Evolutionary conservation across 2,329 filamentous ascomycete genomes (phyloP), one percentile per base, ranked within the genome.

Genomic region (Fusarium hostae): DNA sequence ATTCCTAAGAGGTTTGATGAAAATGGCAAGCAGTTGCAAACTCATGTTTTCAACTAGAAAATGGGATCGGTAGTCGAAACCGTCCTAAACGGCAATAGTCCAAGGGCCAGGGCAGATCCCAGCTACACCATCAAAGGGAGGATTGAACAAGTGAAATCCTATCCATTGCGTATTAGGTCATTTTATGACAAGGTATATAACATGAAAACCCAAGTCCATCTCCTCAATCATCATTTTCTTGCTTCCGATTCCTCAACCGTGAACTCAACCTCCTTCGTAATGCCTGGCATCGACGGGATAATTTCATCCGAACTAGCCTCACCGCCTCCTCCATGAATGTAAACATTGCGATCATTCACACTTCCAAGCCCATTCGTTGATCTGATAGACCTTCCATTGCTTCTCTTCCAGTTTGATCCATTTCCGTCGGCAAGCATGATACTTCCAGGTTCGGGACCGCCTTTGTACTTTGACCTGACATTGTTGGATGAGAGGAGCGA

Each of bases 1-100:
- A 71, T 81, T 9, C 76, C 75, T 3, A 74, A 69, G 62, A 61
- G 78, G 52, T 80, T 74, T 59, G 75, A 77, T 64, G 63, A 63
- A 15, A 50, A 47, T 18, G 79, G 79, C 52, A 77, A 78, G 18
- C 78, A 79, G 54, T 61, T 81, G 22, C 75, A 75, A 4, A 77
- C 76, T 5, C 68, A 71, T 13, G 34, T 44, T 1, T 72, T 72
- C 20, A 32, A 56, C 3, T 71, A 68, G 10, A 30, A 4, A 22
- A 2, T 16, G 9, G 20, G 11, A 6, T 13, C 8, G 28, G 4
- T 4, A 20, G 2, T 9, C 6, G 20, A 6, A 11, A 0, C 5
- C 9, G n/a, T n/a, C 9, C 6, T 11, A 0, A 8, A 5, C 12
- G 9, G 8, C 20, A 20, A 8, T 16, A 8, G 4, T 15, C 1